Evolutionary conservation across 2,329 filamentous ascomycete genomes (phyloP).

Genomic region (Cladosporium sp.): DNA sequence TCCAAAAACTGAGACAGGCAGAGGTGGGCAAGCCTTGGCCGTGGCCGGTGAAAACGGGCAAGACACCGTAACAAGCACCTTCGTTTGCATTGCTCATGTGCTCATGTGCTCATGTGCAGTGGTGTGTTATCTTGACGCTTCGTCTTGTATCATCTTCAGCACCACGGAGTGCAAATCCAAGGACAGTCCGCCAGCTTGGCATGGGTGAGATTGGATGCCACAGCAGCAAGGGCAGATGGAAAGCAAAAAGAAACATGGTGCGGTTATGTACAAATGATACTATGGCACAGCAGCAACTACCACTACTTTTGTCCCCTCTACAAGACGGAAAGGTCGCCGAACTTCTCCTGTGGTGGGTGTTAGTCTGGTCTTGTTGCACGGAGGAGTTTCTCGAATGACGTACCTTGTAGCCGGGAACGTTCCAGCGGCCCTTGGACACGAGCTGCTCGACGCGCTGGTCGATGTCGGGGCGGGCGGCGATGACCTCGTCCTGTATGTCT

Average conservation of each 20-base stretch:
- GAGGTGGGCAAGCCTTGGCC: neutral
- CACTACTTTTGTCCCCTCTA: constrained; percentile 55
- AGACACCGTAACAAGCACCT: neutral
- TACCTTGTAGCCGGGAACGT: constrained; percentile 98
- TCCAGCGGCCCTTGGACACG: constrained; percentile 97
- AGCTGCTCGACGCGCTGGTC: constrained; percentile 94
- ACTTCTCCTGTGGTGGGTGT: constrained; percentile 78
- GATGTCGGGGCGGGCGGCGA: constrained; percentile 90
- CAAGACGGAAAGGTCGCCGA: constrained; percentile 92
- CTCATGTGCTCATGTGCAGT: neutral
- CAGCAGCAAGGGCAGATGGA: neutral
- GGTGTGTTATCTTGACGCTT: neutral
- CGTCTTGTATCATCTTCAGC: neutral
- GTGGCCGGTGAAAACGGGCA: neutral
- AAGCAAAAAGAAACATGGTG: constrained; percentile 17
- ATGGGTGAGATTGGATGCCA: neutral
- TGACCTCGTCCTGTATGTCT: constrained; percentile 78
- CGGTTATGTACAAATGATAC: constrained; percentile 25
- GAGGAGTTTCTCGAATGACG: constrained; percentile 38
- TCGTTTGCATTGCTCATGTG: neutral
- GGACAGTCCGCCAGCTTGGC: neutral
- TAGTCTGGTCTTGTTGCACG: constrained; percentile 40
- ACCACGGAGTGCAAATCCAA: neutral
- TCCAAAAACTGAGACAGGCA: neutral
- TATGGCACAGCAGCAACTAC: constrained; percentile 25